phyloP scores from a whole-genome alignment of 169 alveolate species.

The Plasmodium gonderi region DNA sequence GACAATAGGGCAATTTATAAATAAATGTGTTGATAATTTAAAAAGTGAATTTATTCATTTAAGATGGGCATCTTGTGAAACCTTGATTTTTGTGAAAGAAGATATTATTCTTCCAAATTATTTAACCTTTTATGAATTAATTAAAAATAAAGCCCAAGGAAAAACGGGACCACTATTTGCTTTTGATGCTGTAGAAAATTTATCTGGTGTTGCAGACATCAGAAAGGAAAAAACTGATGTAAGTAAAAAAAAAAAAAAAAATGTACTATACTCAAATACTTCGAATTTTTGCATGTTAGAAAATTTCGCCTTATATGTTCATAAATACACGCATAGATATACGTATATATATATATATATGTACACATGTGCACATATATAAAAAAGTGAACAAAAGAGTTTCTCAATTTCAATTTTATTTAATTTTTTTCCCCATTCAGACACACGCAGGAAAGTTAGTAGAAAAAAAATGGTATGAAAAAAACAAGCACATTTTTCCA shows the following conservation, averaged over 20 bases:
- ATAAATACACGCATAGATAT: not conserved
- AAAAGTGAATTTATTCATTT: conserved; percentile 60
- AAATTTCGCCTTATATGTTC: not conserved
- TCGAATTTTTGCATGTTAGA: no score
- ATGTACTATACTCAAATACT: not conserved
- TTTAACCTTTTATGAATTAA: conserved; percentile 74
- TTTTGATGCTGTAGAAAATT: conserved; percentile 70
- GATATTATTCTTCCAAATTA: conserved; percentile 75
- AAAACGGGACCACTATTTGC: conserved; percentile 72
- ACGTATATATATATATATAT: not conserved
- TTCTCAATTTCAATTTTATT: not conserved
- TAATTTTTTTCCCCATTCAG: conserved; percentile 16
- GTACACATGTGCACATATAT: not conserved
- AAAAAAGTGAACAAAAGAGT: not conserved
- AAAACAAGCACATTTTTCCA: conserved; percentile 76
- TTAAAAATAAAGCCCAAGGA: conserved; percentile 75
- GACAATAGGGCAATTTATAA: conserved; percentile 76
- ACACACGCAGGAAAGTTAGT: conserved; percentile 76
- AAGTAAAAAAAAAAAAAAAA: conserved; percentile 25
- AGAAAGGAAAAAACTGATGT: conserved; percentile 70
- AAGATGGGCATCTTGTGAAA: conserved; percentile 76
- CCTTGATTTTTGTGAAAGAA: conserved; percentile 71
- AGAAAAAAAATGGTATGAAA: conserved; percentile 77
- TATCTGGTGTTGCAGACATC: conserved; percentile 55
- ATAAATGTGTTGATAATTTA: conserved; percentile 75